phyloP scores from a whole-genome alignment of 2,329 filamentous ascomycete species.

The Colletotrichum gloeosporioides region DNA sequence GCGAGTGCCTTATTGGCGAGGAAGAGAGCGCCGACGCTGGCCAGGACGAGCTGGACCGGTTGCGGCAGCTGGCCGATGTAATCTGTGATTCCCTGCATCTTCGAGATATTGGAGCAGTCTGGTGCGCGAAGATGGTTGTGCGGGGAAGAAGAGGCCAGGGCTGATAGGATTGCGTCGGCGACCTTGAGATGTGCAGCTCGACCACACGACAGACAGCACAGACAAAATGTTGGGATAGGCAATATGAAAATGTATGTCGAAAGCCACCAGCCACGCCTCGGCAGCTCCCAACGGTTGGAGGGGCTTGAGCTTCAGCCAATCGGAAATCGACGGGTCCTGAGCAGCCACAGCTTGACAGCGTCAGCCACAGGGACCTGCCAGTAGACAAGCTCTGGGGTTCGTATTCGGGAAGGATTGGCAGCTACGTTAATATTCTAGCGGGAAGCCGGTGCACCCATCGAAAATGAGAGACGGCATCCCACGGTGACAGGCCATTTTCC shows the following conservation, averaged over 20 bases:
- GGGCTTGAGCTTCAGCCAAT: conserved; percentile 1
- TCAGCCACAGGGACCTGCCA: background rate
- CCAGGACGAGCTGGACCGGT: conserved; percentile 50
- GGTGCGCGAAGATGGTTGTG: background rate
- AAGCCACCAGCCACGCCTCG: conserved; percentile 10
- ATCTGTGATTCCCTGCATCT: conserved; percentile 29
- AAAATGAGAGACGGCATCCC: background rate
- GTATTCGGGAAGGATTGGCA: background rate
- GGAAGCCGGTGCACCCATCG: background rate
- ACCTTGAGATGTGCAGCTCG: background rate
- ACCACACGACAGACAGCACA: background rate
- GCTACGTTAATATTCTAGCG: background rate
- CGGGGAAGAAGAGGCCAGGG: background rate
- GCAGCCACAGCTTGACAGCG: background rate
- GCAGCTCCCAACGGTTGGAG: conserved; percentile 1
- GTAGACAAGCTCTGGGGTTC: background rate
- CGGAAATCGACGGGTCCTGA: accelerated
- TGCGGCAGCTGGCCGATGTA: conserved; percentile 47
- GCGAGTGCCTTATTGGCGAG: conserved; percentile 61
- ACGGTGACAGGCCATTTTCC: background rate
- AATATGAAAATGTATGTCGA: conserved; percentile 1
- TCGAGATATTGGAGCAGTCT: background rate
- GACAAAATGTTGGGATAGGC: conserved; percentile 21
- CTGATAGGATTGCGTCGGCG: background rate
- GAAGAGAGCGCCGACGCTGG: conserved; percentile 63